These are phyloP conservation scores for Rhodotorula sp. DNA, from an alignment of 1,284 basidiomycete species.

Conservation along the genomic window DNA sequence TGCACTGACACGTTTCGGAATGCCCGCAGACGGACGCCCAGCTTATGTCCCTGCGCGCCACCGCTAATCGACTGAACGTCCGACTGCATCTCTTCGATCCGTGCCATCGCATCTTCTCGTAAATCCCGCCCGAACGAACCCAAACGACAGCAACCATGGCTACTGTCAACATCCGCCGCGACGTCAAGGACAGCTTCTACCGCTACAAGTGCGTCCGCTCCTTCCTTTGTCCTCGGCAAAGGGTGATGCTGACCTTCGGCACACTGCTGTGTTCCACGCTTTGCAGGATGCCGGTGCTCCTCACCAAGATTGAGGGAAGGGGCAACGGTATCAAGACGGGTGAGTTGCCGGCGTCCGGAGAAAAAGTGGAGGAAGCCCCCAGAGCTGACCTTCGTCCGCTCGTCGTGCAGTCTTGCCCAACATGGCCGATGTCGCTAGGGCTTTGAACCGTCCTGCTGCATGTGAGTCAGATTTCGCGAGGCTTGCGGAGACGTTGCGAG, in stretches of 20 bases:
- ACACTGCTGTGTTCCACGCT: background rate
- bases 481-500: no score
- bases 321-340: slow-evolving; percentile 98
- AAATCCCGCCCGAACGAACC: background rate
- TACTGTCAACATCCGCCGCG: slow-evolving; percentile 90
- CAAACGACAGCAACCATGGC: slow-evolving; percentile 16
- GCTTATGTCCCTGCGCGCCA: slow-evolving; percentile 3
- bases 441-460: slow-evolving; percentile 88
- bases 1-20: background rate
- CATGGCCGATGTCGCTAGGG: slow-evolving; percentile 96
- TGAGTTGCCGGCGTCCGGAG: slow-evolving; percentile 4
- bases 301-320: slow-evolving; percentile 97
- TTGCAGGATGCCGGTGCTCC: slow-evolving; percentile 84
- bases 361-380: no score
- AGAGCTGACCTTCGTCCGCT: background rate
- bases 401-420: slow-evolving; percentile 72
- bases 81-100: slow-evolving; percentile 1
- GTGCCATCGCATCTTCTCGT: slow-evolving; percentile 5
- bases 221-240: background rate
- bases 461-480: slow-evolving; percentile 50
- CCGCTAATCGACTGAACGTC: slow-evolving; percentile 11
- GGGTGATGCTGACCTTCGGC: background rate
- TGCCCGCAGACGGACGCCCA: background rate
- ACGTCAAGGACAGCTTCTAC: slow-evolving; percentile 77
- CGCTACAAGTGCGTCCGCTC: slow-evolving; percentile 50